phyloP scores from a whole-genome alignment of 129 eudicot genomes.

The Gnaphalium uliginosum region DNA sequence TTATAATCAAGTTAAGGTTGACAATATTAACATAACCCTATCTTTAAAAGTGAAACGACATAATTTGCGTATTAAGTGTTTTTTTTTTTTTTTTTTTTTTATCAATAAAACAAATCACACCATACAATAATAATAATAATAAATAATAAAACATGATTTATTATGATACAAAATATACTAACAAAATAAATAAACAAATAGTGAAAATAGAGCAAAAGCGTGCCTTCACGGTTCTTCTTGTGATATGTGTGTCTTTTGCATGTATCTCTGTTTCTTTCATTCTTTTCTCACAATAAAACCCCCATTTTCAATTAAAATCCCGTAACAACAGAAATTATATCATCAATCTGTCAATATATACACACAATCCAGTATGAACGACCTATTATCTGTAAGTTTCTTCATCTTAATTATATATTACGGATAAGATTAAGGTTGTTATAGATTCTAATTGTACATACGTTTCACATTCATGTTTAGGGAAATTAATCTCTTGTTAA shows the following conservation, averaged over 20 bases:
- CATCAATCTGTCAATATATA: not conserved
- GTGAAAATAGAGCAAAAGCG: not conserved
- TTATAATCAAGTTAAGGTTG: too few relatives aligned
- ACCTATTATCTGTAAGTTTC: constrained; percentile 42
- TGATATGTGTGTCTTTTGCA: constrained; percentile 28
- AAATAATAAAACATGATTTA: too few relatives aligned
- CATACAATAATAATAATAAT: too few relatives aligned
- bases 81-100: too few relatives aligned
- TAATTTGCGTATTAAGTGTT: not conserved
- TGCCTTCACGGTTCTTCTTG: constrained; percentile 39
- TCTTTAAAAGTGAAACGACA: constrained; percentile 3
- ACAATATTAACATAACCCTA: not conserved
- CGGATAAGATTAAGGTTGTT: not conserved
- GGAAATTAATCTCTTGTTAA: not conserved
- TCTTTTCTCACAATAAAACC: too few relatives aligned
- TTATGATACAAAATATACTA: too few relatives aligned
- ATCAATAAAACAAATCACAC: not conserved
- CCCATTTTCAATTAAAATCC: constrained; percentile 4
- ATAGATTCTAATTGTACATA: not conserved
- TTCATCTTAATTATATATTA: constrained; percentile 1
- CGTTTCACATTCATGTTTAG: constrained; percentile 2
- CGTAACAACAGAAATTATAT: not conserved
- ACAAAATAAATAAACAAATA: not conserved
- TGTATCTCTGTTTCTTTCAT: constrained; percentile 3
- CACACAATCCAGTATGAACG: constrained; percentile 33